These are phyloP conservation scores for Pleurotus djamor DNA, from an alignment of 768 basidiomycete species.

Conservation along the genomic window DNA sequence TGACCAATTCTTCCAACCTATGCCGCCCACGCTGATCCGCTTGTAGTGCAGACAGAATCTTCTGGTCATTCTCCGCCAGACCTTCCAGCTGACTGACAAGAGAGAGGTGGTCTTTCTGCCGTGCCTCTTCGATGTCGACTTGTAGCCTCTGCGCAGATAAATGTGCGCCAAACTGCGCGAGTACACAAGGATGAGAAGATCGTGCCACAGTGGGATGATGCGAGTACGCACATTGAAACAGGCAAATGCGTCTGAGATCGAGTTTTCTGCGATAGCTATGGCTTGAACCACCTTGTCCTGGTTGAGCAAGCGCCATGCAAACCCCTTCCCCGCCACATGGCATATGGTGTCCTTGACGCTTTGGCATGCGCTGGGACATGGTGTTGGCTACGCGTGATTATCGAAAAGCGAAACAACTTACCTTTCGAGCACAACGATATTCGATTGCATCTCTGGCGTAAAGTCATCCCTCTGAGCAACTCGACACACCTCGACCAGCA, in stretches of 20 bases:
- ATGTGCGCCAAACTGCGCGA: slow-evolving; percentile 9
- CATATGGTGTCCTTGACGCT: slow-evolving; percentile 8
- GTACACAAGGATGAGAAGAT: background rate
- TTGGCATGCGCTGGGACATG: slow-evolving; percentile 9
- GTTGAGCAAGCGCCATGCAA: slow-evolving; percentile 16
- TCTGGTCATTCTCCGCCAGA: slow-evolving; percentile 13
- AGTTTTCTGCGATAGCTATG: slow-evolving; percentile 10
- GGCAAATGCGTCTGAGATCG: slow-evolving; percentile 10
- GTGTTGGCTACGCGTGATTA: background rate
- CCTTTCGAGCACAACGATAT: background rate
- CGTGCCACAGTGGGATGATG: background rate
- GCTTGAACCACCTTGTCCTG: slow-evolving; percentile 10
- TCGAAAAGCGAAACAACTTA: background rate
- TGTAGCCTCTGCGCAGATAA: slow-evolving; percentile 8
- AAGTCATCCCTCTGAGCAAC: background rate
- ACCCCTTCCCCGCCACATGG: slow-evolving; percentile 10
- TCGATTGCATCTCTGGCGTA: background rate
- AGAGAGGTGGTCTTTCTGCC: slow-evolving; percentile 10
- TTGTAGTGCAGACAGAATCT: slow-evolving; percentile 14
- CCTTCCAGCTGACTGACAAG: slow-evolving; percentile 11
- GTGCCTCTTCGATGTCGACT: slow-evolving; percentile 13
- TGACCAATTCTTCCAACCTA: slow-evolving; percentile 14
- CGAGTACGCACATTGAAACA: slow-evolving; percentile 12
- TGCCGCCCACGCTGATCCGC: slow-evolving; percentile 9
- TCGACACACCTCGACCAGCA: background rate